A percentile compares a stretch with the other conserved stretches of the same genome.
phyloP scores from a whole-genome alignment of 2,329 filamentous ascomycete species.

The Neofusicoccum cordaticola region DNA sequence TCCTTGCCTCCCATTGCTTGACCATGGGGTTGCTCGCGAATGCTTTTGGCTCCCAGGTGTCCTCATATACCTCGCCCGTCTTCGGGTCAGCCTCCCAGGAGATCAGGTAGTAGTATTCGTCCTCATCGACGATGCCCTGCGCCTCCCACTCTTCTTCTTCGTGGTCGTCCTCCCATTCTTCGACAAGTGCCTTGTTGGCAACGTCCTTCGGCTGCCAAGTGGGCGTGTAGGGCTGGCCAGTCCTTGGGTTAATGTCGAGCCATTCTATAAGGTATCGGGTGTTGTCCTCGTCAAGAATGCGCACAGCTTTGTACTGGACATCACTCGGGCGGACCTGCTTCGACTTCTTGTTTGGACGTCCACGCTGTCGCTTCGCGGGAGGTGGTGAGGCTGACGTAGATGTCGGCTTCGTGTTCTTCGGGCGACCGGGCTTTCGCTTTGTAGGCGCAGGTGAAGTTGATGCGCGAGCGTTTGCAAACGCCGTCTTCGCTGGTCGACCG shows the following conservation, averaged over 20 bases:
- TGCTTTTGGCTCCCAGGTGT: neutral
- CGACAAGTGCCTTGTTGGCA: slow-evolving; percentile 33
- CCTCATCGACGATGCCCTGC: neutral
- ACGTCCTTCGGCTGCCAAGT: slow-evolving; percentile 50
- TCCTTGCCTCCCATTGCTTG: neutral
- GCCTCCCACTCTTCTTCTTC: neutral
- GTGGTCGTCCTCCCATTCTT: slow-evolving; percentile 31
- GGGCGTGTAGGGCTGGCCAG: slow-evolving; percentile 49
- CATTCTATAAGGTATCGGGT: slow-evolving; percentile 55
- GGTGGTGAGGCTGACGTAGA: neutral
- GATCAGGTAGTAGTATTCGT: neutral
- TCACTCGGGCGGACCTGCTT: neutral
- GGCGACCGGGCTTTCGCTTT: neutral
- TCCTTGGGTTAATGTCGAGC: slow-evolving; percentile 48
- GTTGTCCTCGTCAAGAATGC: slow-evolving; percentile 34
- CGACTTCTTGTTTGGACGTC: neutral
- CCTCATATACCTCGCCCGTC: neutral
- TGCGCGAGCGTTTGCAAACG: too few species aligned
- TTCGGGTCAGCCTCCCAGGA: neutral
- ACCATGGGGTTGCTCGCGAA: neutral
- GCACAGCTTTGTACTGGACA: neutral
- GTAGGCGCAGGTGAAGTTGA: neutral
- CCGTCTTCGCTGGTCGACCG: neutral
- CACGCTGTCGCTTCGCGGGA: neutral
- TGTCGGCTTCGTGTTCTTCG: neutral